These are phyloP conservation scores for Anaeromyces robustus DNA, from an alignment of 192 early-diverging fungal species.

Conservation along the genomic window DNA sequence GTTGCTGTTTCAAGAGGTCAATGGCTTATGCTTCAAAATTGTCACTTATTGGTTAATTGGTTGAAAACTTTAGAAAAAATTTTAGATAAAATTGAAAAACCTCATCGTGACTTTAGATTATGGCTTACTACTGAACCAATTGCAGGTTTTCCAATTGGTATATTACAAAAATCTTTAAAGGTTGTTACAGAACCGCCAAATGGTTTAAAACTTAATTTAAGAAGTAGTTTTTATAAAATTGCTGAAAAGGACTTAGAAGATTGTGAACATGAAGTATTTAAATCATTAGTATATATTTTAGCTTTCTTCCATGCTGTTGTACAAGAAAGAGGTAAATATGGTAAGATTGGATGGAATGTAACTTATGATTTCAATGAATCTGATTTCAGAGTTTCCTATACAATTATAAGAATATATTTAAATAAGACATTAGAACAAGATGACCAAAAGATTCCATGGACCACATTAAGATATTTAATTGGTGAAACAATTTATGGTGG, in stretches of 20 bases:
- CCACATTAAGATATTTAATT: slow-evolving; percentile 39
- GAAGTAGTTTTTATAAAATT: slow-evolving; percentile 36
- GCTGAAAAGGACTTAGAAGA: slow-evolving; percentile 35
- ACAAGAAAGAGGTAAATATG: slow-evolving; percentile 46
- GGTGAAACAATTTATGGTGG: slow-evolving; percentile 52
- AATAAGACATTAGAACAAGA: slow-evolving; percentile 32
- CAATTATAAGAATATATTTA: slow-evolving; percentile 37
- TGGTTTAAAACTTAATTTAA: slow-evolving; percentile 38
- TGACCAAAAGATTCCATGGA: slow-evolving; percentile 45
- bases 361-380: slow-evolving; percentile 50
- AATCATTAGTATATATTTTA: slow-evolving; percentile 35
- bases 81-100: slow-evolving; percentile 46
- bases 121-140: slow-evolving; percentile 48
- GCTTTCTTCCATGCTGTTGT: slow-evolving; percentile 49
- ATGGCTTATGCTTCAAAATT: slow-evolving; percentile 50
- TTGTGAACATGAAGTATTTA: slow-evolving; percentile 32
- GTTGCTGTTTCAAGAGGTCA: slow-evolving; percentile 39
- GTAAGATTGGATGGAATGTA: slow-evolving; percentile 47
- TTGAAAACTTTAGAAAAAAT: slow-evolving; percentile 35
- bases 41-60: slow-evolving; percentile 39
- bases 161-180: slow-evolving; percentile 40
- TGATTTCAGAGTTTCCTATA: slow-evolving; percentile 34
- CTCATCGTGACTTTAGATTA: slow-evolving; percentile 37
- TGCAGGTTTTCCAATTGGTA: slow-evolving; percentile 37
- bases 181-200: slow-evolving; percentile 50